A percentile compares a stretch with the other conserved stretches of the same genome.
Conservation (phyloP, 2,329 filamentous ascomycete genomes). For the Botrytis galanthina region DNA sequence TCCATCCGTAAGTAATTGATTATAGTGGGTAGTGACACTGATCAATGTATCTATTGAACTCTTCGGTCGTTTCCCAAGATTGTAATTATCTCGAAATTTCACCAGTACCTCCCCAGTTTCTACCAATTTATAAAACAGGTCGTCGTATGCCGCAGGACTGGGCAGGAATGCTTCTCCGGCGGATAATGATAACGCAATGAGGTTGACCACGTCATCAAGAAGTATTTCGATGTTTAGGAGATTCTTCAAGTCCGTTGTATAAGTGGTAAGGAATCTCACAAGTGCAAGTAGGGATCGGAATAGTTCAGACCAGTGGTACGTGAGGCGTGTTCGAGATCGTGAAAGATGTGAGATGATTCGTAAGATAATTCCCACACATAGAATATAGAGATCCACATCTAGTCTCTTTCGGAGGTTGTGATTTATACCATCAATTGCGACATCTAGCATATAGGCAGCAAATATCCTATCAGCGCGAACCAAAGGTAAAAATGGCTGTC, state of each 20-base stretch:
- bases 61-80: slow-evolving; percentile 53
- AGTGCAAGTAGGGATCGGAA: slow-evolving; percentile 88
- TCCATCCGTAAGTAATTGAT: slow-evolving; percentile 68
- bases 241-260: slow-evolving; percentile 71
- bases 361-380: slow-evolving; percentile 77
- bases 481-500: slow-evolving; percentile 78
- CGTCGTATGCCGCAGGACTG: slow-evolving; percentile 83
- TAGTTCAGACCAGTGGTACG: slow-evolving; percentile 93
- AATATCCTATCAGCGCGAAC: slow-evolving; percentile 71
- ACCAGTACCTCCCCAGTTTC: slow-evolving; percentile 80
- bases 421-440: slow-evolving; percentile 86
- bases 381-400: slow-evolving; percentile 79
- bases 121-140: slow-evolving; percentile 97
- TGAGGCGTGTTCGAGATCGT: slow-evolving; percentile 73
- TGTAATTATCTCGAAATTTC: slow-evolving; percentile 79
- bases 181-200: slow-evolving; percentile 80
- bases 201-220: slow-evolving; percentile 73
- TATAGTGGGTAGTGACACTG: slow-evolving; percentile 81
- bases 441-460: slow-evolving; percentile 75
- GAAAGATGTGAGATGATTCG: slow-evolving; percentile 82
- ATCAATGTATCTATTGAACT: slow-evolving; percentile 83
- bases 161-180: slow-evolving; percentile 89
- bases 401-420: slow-evolving; percentile 87
- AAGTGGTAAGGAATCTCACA: slow-evolving; percentile 85
- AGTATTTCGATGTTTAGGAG: slow-evolving; percentile 69